phyloP scores from a whole-genome alignment of 2,329 filamentous ascomycete genomes.

The Dichotomopilus funicola region DNA sequence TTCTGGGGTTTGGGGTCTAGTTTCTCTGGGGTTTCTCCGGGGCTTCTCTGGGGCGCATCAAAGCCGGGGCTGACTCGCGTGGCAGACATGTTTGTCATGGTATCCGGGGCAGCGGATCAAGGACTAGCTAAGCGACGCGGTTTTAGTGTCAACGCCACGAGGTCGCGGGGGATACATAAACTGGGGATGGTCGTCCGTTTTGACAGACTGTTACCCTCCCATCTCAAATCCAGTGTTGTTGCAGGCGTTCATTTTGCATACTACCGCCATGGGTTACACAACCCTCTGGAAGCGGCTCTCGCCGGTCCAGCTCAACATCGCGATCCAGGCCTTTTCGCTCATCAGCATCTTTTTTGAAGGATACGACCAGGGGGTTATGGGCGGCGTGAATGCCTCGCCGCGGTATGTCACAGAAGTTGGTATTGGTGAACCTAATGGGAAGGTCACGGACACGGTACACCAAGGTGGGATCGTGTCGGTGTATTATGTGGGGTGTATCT shows the following conservation, averaged over 20 bases:
- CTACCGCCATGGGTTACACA: slow-evolving; percentile 32
- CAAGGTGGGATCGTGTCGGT: slow-evolving; percentile 48
- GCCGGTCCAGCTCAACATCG: slow-evolving; percentile 35
- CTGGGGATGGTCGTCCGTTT: neutral
- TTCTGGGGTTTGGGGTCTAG: no score
- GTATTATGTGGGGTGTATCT: slow-evolving; percentile 46
- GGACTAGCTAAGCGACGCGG: no score
- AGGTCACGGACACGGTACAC: slow-evolving; percentile 36
- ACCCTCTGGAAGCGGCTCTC: slow-evolving; percentile 38
- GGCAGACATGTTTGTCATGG: no score
- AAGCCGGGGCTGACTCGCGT: no score
- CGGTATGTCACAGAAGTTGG: slow-evolving; percentile 60
- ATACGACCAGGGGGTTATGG: slow-evolving; percentile 52
- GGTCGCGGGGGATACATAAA: no score
- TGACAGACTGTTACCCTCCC: neutral
- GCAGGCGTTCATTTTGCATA: neutral
- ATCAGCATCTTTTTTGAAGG: slow-evolving; percentile 47
- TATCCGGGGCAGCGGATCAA: no score
- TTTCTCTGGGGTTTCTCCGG: no score
- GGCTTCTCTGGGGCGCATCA: no score
- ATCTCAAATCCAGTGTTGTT: neutral
- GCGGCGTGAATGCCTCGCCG: slow-evolving; percentile 59
- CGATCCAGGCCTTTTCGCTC: slow-evolving; percentile 28
- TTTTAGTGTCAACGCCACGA: no score
- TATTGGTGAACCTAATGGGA: slow-evolving; percentile 40